A percentile compares a stretch with the other conserved stretches of the same genome.
These are phyloP conservation scores for Datisca glomerata DNA, from an alignment of 306 rosid species.

Conservation along the genomic window DNA sequence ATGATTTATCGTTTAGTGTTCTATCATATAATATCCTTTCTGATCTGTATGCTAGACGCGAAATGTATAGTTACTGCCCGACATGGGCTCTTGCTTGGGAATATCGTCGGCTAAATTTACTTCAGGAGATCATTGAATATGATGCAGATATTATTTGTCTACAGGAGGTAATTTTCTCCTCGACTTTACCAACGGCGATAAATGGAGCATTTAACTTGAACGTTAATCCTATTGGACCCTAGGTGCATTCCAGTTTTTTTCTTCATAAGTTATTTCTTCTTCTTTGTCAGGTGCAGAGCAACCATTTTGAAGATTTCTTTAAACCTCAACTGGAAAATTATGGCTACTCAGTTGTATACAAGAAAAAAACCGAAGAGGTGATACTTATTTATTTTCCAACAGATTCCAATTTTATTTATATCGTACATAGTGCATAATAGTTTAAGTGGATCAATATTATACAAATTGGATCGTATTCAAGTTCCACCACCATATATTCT, in stretches of 20 bases:
- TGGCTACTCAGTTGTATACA: slow-evolving; percentile 23
- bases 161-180: slow-evolving; percentile 20
- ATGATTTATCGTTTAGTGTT: slow-evolving; percentile 13
- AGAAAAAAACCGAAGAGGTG: slow-evolving; percentile 13
- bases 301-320: slow-evolving; percentile 22
- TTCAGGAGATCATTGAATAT: slow-evolving; percentile 19
- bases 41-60: neutral
- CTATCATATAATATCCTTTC: slow-evolving; percentile 26
- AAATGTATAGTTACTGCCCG: slow-evolving; percentile 7
- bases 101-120: slow-evolving; percentile 19
- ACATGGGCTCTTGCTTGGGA: slow-evolving; percentile 25
- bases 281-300: slow-evolving; percentile 21
- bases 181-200: neutral
- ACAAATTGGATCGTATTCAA: too few relatives aligned
- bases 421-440: neutral
- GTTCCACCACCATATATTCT: too few relatives aligned
- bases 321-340: slow-evolving; percentile 17
- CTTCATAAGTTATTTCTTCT: neutral
- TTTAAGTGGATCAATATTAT: neutral
- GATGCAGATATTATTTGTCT: slow-evolving; percentile 30
- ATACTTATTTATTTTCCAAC: neutral
- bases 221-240: neutral
- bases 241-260: neutral
- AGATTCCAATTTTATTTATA: too few relatives aligned
- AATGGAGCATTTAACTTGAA: neutral